These are phyloP conservation scores for Ceratocystiopsis sp. DNA, from an alignment of 2,329 filamentous ascomycete species.

Conservation along the genomic window DNA sequence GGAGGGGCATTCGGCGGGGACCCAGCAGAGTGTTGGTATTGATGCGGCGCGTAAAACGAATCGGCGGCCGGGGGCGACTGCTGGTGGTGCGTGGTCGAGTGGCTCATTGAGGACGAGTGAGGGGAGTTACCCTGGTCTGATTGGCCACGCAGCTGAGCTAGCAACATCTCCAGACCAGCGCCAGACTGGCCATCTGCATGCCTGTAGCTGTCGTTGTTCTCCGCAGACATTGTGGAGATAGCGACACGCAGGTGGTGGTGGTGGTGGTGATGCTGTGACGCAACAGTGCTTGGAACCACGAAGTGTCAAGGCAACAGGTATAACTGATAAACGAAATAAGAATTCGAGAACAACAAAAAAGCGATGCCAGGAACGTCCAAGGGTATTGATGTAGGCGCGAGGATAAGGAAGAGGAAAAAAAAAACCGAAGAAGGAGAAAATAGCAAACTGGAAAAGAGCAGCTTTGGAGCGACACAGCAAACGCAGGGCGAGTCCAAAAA, in stretches of 20 bases:
- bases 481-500: too few species aligned
- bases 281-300: too few species aligned
- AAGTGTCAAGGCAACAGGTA: too few species aligned
- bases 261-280: too few species aligned
- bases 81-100: conserved; percentile 12
- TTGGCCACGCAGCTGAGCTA: conserved; percentile 22
- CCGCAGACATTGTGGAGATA: conserved; percentile 6
- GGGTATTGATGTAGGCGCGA: too few species aligned
- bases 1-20: conserved; percentile 11
- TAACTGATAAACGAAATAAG: too few species aligned
- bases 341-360: too few species aligned
- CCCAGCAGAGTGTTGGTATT: conserved; percentile 10
- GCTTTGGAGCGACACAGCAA: not conserved
- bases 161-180: conserved; percentile 22
- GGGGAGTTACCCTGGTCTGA: conserved; percentile 11
- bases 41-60: not conserved
- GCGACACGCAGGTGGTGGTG: too few species aligned
- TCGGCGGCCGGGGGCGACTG: conserved; percentile 8
- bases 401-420: not conserved
- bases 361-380: not conserved
- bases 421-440: not conserved
- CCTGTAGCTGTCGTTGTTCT: conserved; percentile 2
- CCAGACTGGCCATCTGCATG: conserved; percentile 12
- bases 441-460: not conserved
- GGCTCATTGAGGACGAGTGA: not conserved